Evolutionary conservation across 2,329 filamentous ascomycete species (phyloP).

Genomic region (Fusarium ambrosium): DNA sequence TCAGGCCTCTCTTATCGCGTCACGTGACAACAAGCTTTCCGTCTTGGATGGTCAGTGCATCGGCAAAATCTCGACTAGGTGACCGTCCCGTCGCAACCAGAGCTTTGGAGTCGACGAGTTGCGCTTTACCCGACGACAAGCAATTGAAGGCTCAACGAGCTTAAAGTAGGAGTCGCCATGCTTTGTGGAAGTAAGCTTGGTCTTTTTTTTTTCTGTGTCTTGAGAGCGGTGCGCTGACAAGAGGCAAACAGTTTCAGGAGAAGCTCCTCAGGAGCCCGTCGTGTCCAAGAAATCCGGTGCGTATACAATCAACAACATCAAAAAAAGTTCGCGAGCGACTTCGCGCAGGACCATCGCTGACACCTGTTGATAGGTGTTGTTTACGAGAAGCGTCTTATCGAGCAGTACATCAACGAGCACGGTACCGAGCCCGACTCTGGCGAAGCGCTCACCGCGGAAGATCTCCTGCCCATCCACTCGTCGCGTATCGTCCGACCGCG

Average conservation of each 20-base stretch:
- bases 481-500: conserved; percentile 87
- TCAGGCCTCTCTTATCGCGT: conserved; percentile 38
- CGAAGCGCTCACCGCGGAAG: conserved; percentile 85
- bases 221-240: conserved; percentile 30
- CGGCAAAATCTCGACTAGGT: conserved; percentile 50
- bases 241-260: conserved; percentile 82
- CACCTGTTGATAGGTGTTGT: conserved; percentile 74
- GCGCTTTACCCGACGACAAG: conserved; percentile 43
- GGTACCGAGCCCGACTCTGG: conserved; percentile 92
- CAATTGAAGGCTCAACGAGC: conserved; percentile 50
- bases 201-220: background rate
- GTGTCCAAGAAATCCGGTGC: conserved; percentile 93
- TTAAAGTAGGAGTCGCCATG: conserved; percentile 55
- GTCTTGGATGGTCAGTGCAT: conserved; percentile 47
- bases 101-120: conserved; percentile 43
- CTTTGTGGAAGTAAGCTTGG: conserved; percentile 62
- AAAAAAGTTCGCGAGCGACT: background rate
- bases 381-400: conserved; percentile 95
- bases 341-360: conserved; percentile 31
- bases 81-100: conserved; percentile 43
- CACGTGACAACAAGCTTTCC: conserved; percentile 45
- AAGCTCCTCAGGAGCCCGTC: conserved; percentile 94
- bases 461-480: conserved; percentile 89
- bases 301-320: conserved; percentile 49
- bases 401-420: conserved; percentile 93